These are phyloP conservation scores for Lentinula sp. DNA, from an alignment of 768 basidiomycete species.

Conservation along the genomic window DNA sequence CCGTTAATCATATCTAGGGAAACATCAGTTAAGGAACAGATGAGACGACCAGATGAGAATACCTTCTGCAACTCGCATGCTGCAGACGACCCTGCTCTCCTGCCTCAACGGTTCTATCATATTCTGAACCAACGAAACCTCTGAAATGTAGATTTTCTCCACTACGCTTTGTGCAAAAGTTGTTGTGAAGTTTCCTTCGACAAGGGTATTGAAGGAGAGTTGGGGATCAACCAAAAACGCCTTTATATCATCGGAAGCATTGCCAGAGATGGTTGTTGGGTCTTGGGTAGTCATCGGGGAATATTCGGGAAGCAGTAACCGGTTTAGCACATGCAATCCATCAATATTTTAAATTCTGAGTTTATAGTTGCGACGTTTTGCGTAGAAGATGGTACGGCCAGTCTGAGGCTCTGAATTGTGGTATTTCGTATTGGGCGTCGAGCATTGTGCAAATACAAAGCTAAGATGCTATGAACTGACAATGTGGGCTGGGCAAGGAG, in stretches of 20 bases:
- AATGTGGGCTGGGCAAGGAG: too few relatives aligned
- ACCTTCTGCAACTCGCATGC: conserved; percentile 27
- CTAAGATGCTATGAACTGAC: too few relatives aligned
- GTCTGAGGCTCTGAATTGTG: too few relatives aligned
- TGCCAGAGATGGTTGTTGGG: conserved; percentile 9
- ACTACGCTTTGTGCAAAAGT: background rate
- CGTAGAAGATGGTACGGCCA: too few relatives aligned
- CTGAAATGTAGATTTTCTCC: conserved; percentile 12
- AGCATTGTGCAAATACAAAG: too few relatives aligned
- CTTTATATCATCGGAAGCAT: conserved; percentile 14
- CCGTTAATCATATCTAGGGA: conserved; percentile 28
- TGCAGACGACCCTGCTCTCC: conserved; percentile 25
- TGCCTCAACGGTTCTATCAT: background rate
- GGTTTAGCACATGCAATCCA: too few relatives aligned
- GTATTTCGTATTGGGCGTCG: too few relatives aligned
- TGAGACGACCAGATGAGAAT: background rate
- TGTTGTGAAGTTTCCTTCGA: background rate
- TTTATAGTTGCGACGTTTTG: too few relatives aligned
- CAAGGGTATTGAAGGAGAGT: background rate
- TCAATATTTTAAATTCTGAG: too few relatives aligned
- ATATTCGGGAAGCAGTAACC: too few relatives aligned
- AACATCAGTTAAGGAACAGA: background rate
- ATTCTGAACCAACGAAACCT: conserved; percentile 20
- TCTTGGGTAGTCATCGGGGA: background rate
- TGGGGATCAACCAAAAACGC: background rate